phyloP scores from a whole-genome alignment of 2,329 filamentous ascomycete species.

The Colletotrichum sp. region DNA sequence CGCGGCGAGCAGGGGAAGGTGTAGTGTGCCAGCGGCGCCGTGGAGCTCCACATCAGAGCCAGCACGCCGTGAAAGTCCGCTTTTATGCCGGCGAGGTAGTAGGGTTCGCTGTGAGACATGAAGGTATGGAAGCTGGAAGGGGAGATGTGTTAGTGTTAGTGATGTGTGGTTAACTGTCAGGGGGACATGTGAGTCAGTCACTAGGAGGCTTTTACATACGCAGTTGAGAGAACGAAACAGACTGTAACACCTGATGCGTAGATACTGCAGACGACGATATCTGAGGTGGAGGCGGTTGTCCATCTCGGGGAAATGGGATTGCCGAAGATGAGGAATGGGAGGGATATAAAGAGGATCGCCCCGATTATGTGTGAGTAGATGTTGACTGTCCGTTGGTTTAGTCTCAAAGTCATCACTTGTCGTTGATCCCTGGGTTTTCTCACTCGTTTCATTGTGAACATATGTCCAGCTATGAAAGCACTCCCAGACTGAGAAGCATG shows the following conservation, averaged over 20 bases:
- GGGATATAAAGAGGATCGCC: slow-evolving; percentile 39
- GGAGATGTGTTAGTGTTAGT: not conserved
- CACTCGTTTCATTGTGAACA: slow-evolving; percentile 12
- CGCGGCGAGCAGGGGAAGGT: slow-evolving; percentile 43
- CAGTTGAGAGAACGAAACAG: slow-evolving; percentile 51
- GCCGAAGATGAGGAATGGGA: slow-evolving; percentile 41
- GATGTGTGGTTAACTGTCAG: not conserved
- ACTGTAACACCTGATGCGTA: slow-evolving; percentile 49
- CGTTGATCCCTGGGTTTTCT: not conserved
- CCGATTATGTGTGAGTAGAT: slow-evolving; percentile 52
- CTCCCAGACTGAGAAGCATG: not conserved
- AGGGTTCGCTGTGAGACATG: slow-evolving; percentile 55
- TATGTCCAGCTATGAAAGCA: slow-evolving; percentile 5
- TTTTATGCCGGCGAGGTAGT: slow-evolving; percentile 58
- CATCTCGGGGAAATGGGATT: slow-evolving; percentile 40
- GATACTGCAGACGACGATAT: slow-evolving; percentile 45
- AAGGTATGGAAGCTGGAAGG: slow-evolving; percentile 58
- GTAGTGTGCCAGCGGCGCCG: slow-evolving; percentile 64
- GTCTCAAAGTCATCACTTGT: not conserved
- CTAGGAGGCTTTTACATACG: slow-evolving; percentile 29
- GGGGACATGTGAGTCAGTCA: not conserved
- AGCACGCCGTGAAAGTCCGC: slow-evolving; percentile 68
- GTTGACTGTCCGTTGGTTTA: slow-evolving; percentile 38
- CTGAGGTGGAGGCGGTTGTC: slow-evolving; percentile 35
- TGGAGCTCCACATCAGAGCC: slow-evolving; percentile 66